Evolutionary conservation across 805 yeast species (phyloP).

Genomic region (Ogataea chonburiensis): DNA sequence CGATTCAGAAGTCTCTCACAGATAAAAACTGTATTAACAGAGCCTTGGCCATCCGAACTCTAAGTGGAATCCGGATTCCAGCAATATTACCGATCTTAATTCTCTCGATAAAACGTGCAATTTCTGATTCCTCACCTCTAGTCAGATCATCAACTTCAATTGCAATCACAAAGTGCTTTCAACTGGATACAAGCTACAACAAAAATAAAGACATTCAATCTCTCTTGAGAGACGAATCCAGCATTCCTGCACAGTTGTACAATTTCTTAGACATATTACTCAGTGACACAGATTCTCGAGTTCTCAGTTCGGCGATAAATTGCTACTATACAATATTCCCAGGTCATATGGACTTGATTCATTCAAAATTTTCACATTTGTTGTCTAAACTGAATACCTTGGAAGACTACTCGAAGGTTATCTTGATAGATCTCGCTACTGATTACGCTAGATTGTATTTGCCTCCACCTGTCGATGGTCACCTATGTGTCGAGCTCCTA

Average conservation of each 20-base stretch:
- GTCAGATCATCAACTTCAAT: conserved; percentile 81
- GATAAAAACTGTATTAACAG: conserved; percentile 70
- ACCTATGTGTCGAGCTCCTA: conserved; percentile 54
- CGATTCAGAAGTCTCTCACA: conserved; percentile 78
- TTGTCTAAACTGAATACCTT: conserved; percentile 43
- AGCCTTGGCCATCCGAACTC: conserved; percentile 70
- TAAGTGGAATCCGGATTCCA: conserved; percentile 80
- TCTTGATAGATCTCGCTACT: conserved; percentile 59
- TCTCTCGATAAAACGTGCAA: conserved; percentile 66
- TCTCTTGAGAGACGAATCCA: conserved; percentile 30
- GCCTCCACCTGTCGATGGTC: conserved; percentile 43
- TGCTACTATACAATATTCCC: conserved; percentile 54
- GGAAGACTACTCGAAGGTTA: conserved; percentile 72
- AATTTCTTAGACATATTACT: conserved; percentile 53
- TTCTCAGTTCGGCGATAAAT: conserved; percentile 66
- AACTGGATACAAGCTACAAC: conserved; percentile 32
- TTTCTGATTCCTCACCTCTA: conserved; percentile 67
- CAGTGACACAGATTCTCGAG: conserved; percentile 63
- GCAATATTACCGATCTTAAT: conserved; percentile 78
- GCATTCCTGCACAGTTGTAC: conserved; percentile 49
- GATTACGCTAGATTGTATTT: conserved; percentile 65
- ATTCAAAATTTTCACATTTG: conserved; percentile 58
- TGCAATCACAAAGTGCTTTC: conserved; percentile 61
- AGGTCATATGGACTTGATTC: conserved; percentile 62
- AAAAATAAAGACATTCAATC: conserved; percentile 12